Conservation (phyloP, 1,284 basidiomycete species). For the Marasmius sp. region DNA sequence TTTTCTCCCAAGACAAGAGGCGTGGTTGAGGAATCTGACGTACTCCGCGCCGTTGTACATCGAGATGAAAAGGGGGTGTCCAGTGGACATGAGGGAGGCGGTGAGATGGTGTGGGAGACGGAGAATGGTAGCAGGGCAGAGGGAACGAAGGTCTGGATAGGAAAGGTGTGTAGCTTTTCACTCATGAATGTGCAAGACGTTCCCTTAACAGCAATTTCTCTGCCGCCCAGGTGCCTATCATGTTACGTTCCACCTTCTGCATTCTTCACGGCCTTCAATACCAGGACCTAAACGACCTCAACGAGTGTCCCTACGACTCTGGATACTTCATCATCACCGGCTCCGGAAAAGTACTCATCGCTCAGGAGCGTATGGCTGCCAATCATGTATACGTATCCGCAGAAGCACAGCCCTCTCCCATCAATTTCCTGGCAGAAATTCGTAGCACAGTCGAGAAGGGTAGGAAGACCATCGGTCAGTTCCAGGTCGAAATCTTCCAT, state of each 20-base stretch:
- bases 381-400: slow-evolving; percentile 99
- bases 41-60: slow-evolving; percentile 97
- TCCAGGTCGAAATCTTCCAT: slow-evolving; percentile 98
- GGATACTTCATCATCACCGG: slow-evolving; percentile 99
- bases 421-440: slow-evolving; percentile 96
- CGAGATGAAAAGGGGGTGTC: slow-evolving; percentile 88
- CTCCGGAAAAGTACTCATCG: slow-evolving; percentile 98
- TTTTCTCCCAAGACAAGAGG: slow-evolving; percentile 98
- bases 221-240: slow-evolving; percentile 85
- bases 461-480: slow-evolving; percentile 97
- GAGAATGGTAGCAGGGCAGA: slow-evolving; percentile 69
- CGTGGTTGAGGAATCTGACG: slow-evolving; percentile 89
- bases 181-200: slow-evolving; percentile 8
- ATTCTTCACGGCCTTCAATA: slow-evolving; percentile 82
- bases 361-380: slow-evolving; percentile 98
- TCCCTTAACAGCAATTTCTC: neutral
- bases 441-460: slow-evolving; percentile 98
- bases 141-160: slow-evolving; percentile 90
- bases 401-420: slow-evolving; percentile 94
- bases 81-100: slow-evolving; percentile 81
- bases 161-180: slow-evolving; percentile 60
- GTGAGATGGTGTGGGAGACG: slow-evolving; percentile 82
- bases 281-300: slow-evolving; percentile 84
- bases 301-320: slow-evolving; percentile 98
- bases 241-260: slow-evolving; percentile 96